Conservation (phyloP, 1,284 basidiomycete genomes). For the Coniophora puteana region DNA sequence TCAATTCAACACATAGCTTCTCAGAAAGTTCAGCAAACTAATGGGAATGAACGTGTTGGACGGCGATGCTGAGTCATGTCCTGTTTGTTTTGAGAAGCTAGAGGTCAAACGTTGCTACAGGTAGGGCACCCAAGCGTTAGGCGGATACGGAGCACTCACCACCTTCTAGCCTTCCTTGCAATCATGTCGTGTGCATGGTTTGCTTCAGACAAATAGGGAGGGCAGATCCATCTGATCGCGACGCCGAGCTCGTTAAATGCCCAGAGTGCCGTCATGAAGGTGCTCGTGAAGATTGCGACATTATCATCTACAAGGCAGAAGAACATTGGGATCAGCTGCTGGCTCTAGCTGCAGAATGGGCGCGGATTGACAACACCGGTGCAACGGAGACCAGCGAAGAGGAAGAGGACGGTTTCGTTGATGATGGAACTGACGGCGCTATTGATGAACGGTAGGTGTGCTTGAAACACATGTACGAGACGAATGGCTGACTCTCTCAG, state of each 20-base stretch:
- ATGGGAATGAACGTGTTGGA: slow-evolving; percentile 37
- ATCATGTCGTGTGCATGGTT: too few relatives aligned
- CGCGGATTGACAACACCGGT: slow-evolving; percentile 32
- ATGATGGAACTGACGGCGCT: slow-evolving; percentile 25
- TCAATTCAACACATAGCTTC: slow-evolving; percentile 29
- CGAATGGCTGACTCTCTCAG: not conserved
- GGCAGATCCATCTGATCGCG: too few relatives aligned
- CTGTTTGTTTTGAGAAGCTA: slow-evolving; percentile 39
- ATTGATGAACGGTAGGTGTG: slow-evolving; percentile 17
- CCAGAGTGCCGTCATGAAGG: slow-evolving; percentile 36
- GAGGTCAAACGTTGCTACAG: slow-evolving; percentile 32
- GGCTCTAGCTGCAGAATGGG: slow-evolving; percentile 38
- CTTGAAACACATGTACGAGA: slow-evolving; percentile 17
- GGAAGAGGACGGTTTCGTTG: slow-evolving; percentile 37
- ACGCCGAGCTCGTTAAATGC: slow-evolving; percentile 33
- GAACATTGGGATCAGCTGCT: slow-evolving; percentile 48
- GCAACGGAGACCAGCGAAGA: slow-evolving; percentile 38
- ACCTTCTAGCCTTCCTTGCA: too few relatives aligned
- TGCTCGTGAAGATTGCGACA: slow-evolving; percentile 33
- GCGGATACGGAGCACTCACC: too few relatives aligned
- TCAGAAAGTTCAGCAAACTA: slow-evolving; percentile 38
- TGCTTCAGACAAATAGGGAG: too few relatives aligned
- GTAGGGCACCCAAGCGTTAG: slow-evolving; percentile 31
- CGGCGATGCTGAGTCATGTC: slow-evolving; percentile 42
- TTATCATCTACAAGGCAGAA: slow-evolving; percentile 38